Conservation (phyloP, 768 basidiomycete genomes). For the Rhodosporidiobolus odoratus region DNA sequence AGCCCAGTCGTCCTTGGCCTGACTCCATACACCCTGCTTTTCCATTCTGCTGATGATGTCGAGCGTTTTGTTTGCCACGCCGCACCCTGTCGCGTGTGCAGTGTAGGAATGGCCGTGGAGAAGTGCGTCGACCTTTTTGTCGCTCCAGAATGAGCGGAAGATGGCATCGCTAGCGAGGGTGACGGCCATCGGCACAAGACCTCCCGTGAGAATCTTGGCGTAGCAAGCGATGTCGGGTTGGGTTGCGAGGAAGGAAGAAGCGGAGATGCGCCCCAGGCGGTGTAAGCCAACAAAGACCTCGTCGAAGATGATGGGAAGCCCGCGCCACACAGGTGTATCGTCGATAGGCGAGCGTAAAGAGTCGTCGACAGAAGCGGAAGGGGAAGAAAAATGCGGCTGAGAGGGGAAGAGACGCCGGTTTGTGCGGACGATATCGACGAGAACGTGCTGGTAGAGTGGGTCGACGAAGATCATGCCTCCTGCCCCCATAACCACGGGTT, state of each 20-base stretch:
- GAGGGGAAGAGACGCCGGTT: conserved; percentile 46
- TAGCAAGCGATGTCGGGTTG: conserved; percentile 83
- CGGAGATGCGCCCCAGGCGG: conserved; percentile 69
- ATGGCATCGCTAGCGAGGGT: conserved; percentile 76
- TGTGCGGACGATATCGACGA: conserved; percentile 72
- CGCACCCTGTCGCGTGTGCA: conserved; percentile 86
- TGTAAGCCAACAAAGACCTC: conserved; percentile 94
- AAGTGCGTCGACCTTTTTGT: conserved; percentile 73
- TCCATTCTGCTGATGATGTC: conserved; percentile 57
- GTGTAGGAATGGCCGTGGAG: conserved; percentile 95
- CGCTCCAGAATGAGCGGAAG: conserved; percentile 71
- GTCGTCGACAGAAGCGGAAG: conserved; percentile 39
- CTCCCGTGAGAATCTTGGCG: conserved; percentile 91
- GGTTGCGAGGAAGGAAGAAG: conserved; percentile 55
- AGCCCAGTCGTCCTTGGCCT: conserved; percentile 60
- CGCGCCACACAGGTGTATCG: conserved; percentile 53
- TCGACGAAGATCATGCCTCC: conserved; percentile 98
- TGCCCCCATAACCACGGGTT: conserved; percentile 88
- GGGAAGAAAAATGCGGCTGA: background rate
- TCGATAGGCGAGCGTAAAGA: background rate
- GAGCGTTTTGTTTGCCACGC: conserved; percentile 77
- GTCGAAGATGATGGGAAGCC: conserved; percentile 87
- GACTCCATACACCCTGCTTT: conserved; percentile 56
- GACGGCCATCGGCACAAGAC: conserved; percentile 75
- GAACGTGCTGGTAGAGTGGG: conserved; percentile 83